Conservation (phyloP, 768 basidiomycete genomes). For the Mycena indigotica region DNA sequence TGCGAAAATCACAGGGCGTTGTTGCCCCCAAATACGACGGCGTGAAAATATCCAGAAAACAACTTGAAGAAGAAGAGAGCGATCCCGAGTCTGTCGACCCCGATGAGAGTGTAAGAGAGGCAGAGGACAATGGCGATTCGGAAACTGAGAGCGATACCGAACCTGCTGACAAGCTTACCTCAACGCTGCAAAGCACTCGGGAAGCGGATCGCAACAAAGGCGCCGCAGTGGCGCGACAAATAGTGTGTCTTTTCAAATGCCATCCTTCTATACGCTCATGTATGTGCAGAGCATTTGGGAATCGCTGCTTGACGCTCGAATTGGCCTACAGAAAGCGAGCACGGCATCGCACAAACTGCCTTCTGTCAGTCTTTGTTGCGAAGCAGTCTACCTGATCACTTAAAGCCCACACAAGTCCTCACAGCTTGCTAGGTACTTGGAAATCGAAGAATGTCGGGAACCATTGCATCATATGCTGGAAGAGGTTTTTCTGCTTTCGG, state of each 20-base stretch:
- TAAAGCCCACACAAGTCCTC: constrained; percentile 31
- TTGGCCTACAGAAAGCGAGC: constrained; percentile 84
- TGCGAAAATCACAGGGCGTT: constrained; percentile 66
- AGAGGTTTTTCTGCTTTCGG: constrained; percentile 61
- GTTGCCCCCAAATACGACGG: constrained; percentile 82
- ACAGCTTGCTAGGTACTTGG: constrained; percentile 38
- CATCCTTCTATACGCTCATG: constrained; percentile 4
- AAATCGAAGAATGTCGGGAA: constrained; percentile 43
- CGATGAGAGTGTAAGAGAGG: constrained; percentile 27
- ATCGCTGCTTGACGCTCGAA: constrained; percentile 84
- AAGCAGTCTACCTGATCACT: constrained; percentile 9
- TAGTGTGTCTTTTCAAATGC: constrained; percentile 52
- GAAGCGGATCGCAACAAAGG: constrained; percentile 82
- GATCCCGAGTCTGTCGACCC: constrained; percentile 30
- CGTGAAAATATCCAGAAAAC: constrained; percentile 60
- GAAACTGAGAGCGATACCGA: constrained; percentile 23
- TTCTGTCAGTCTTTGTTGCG: constrained; percentile 43
- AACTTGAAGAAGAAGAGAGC: constrained; percentile 50
- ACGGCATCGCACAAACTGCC: constrained; percentile 68
- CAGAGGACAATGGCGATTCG: constrained; percentile 28
- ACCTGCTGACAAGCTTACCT: constrained; percentile 46
- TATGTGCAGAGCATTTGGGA: constrained; percentile 77
- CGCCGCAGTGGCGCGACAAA: constrained; percentile 77
- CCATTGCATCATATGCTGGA: constrained; percentile 56
- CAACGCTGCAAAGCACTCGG: constrained; percentile 57